Evolutionary conservation across 2,329 filamentous ascomycete species (phyloP).

Genomic region (Aspergillus ibericus): DNA sequence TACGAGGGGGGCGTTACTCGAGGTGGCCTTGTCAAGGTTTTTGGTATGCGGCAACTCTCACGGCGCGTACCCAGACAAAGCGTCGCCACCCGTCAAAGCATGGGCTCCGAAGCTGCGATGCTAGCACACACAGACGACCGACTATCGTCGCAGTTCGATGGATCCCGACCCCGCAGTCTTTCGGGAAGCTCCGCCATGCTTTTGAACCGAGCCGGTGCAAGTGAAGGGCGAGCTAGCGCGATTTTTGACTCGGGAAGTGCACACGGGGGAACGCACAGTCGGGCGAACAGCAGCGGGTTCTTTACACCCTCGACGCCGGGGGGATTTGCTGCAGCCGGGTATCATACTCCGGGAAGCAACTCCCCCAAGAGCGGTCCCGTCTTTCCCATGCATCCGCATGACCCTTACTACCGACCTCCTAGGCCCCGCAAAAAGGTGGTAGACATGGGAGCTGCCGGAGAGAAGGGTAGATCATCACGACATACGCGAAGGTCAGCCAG

Average conservation of each 20-base stretch:
- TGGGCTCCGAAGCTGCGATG: slow-evolving; percentile 80
- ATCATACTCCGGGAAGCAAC: slow-evolving; percentile 45
- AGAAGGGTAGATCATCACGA: slow-evolving; percentile 40
- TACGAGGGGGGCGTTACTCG: slow-evolving; percentile 69
- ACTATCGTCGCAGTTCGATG: slow-evolving; percentile 58
- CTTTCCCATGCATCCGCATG: slow-evolving; percentile 55
- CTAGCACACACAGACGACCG: slow-evolving; percentile 67
- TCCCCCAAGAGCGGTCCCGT: slow-evolving; percentile 45
- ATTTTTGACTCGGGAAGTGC: slow-evolving; percentile 55
- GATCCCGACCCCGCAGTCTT: slow-evolving; percentile 57
- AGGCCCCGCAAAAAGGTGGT: slow-evolving; percentile 66
- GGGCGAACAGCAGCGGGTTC: slow-evolving; percentile 61
- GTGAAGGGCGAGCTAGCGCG: slow-evolving; percentile 50
- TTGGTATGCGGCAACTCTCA: slow-evolving; percentile 85
- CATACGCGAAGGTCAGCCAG: slow-evolving; percentile 42
- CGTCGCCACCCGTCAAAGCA: slow-evolving; percentile 71
- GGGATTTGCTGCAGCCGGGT: slow-evolving; percentile 67
- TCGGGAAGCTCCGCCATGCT: slow-evolving; percentile 64
- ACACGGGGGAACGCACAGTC: slow-evolving; percentile 50
- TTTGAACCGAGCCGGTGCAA: slow-evolving; percentile 51
- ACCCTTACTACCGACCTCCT: slow-evolving; percentile 88
- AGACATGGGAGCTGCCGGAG: slow-evolving; percentile 51
- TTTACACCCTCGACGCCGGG: slow-evolving; percentile 73
- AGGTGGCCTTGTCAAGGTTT: slow-evolving; percentile 81
- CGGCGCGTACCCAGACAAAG: slow-evolving; percentile 66